Evolutionary conservation across 257 asterid genomes (phyloP), one percentile per base, ranked within the genome.

Genomic region (Parsonsia alboflavescens): DNA sequence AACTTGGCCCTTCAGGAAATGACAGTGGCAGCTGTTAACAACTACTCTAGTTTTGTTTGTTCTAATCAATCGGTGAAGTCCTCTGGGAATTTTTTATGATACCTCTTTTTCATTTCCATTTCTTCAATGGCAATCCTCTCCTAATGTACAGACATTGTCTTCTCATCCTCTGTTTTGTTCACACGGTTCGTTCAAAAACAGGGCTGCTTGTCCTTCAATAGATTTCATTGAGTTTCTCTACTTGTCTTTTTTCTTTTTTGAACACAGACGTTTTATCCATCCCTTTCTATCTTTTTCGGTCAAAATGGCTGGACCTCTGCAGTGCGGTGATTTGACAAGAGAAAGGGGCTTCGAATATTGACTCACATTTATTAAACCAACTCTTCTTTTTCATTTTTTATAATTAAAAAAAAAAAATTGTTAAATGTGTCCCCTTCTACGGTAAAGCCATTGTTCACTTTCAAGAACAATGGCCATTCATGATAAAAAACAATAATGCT

Each of bases 21-120:
- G 59, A 53, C 19, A 53, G 80, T 12, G 83, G 79, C 30, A 75
- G 54, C 33, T 83, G 73, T 45, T 79, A 86, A 68, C 90, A 89
- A 24, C 78, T 87, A 4, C 3, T n/a, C n/a, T 89, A 33, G 2
- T 93, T 24, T 46, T 93, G 82, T 91, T 91, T 57, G 93, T 86
- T 77, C 41, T 88, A 53, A 81, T 88, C 68, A 93, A 91, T 89
- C 68, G 91, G 89, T 33, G 93, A 89, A 78, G 93, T 88, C 0
- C 54, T 91, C 46, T 66, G 71, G 88, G n/a, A 86, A 10, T 48
- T 10, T 50, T 93, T 19, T 84, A 88, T 15, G 89, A 86, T 61
- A 83, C 59, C 83, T 82, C 95, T 2, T 86, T 79, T 58, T 82
- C 86, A 19, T 7, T 53, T 53, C 12, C 4, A 0, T n/a, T 0